These are phyloP conservation scores for Colletotrichum sp. DNA, from an alignment of 2,329 filamentous ascomycete species.

Conservation along the genomic window DNA sequence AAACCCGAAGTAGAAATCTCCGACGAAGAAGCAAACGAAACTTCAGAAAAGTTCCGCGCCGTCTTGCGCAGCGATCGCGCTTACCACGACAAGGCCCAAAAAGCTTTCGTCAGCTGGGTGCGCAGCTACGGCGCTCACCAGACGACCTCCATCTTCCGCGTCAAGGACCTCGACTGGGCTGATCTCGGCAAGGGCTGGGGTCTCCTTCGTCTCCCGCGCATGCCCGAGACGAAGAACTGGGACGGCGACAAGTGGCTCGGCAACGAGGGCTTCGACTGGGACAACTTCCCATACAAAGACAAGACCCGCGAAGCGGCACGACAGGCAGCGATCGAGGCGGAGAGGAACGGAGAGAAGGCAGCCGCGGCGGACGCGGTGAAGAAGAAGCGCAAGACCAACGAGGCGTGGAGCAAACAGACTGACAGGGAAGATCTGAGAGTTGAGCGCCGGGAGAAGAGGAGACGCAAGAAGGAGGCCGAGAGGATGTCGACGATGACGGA, in stretches of 20 bases:
- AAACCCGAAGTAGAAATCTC: conserved; percentile 62
- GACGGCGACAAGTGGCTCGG: conserved; percentile 70
- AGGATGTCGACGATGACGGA: conserved; percentile 71
- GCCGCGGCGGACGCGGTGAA: conserved; percentile 43
- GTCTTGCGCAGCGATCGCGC: conserved; percentile 57
- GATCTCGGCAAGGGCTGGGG: conserved; percentile 86
- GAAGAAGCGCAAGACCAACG: conserved; percentile 66
- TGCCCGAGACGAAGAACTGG: conserved; percentile 86
- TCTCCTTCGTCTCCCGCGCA: conserved; percentile 83
- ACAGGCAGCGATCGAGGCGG: conserved; percentile 58
- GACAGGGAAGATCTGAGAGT: conserved; percentile 69
- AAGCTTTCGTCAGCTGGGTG: conserved; percentile 92
- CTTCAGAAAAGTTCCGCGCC: conserved; percentile 66
- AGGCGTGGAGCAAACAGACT: conserved; percentile 76
- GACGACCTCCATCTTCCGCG: conserved; percentile 87
- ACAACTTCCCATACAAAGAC: conserved; percentile 73
- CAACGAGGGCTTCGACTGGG: conserved; percentile 66
- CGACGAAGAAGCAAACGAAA: conserved; percentile 62
- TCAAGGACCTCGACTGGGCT: conserved; percentile 82
- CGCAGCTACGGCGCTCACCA: conserved; percentile 91
- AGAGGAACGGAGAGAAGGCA: conserved; percentile 41
- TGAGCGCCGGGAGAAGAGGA: conserved; percentile 68
- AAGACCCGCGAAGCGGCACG: conserved; percentile 72
- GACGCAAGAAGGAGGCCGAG: conserved; percentile 68
- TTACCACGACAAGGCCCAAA: conserved; percentile 86